phyloP scores from a whole-genome alignment of 176 grass and related monocot species.

The Aegilops longissima region DNA sequence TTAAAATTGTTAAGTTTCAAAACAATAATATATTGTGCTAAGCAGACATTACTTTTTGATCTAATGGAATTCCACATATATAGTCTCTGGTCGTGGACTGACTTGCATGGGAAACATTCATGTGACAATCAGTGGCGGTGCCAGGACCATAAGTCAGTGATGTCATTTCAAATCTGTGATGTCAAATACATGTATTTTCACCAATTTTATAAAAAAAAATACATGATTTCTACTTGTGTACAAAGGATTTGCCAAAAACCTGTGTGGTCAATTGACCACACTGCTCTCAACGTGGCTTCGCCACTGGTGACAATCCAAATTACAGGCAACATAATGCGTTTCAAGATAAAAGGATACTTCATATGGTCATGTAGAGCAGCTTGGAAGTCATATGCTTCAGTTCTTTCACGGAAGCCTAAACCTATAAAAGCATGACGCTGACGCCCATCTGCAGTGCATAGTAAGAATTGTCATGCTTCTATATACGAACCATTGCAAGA shows the following conservation, averaged over 20 bases:
- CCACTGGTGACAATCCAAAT: not conserved
- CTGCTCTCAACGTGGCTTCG: no score
- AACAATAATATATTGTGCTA: not conserved
- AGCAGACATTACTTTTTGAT: not conserved
- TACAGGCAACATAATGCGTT: conserved; percentile 8
- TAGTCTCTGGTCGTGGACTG: not conserved
- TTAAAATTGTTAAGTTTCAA: not conserved
- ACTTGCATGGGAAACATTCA: not conserved
- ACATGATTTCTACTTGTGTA: no score
- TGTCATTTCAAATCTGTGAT: no score
- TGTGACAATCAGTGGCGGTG: not conserved
- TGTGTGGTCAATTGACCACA: no score
- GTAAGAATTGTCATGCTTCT: conserved; percentile 16
- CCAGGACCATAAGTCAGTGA: no score
- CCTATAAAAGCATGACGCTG: conserved; percentile 94
- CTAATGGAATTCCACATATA: not conserved
- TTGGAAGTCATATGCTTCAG: conserved; percentile 99
- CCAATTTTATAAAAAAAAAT: no score
- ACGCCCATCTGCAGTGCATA: conserved; percentile 64
- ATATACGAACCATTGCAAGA: not conserved
- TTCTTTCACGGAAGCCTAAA: conserved; percentile 95
- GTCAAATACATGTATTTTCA: no score
- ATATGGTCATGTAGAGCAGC: conserved; percentile 98
- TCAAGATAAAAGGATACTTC: conserved; percentile 72
- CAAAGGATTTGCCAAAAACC: no score